Base-by-base conservation (phyloP, 441 rosid species). In the Omphalea diandra region DNA sequence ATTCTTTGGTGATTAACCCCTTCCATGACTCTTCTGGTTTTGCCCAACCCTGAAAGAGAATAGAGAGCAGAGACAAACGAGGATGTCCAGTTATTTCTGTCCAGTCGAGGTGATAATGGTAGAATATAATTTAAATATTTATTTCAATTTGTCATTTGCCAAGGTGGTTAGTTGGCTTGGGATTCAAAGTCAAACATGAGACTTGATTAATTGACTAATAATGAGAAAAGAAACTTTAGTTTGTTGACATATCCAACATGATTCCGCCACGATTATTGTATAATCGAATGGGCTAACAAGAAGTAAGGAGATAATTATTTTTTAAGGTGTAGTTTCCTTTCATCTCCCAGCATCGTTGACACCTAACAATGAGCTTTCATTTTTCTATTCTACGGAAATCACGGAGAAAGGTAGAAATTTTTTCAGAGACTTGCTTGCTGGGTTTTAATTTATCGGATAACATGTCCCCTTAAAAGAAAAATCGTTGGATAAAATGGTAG, bases 1-100 rank as follows among this genome's bases (percentile, higher is more conserved):
- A 89, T 77, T 74, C 75, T 78, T 71, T 63, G 67, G 78, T 86
- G 86, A 46, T 54, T 79, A 38, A 84, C 74, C 50, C 67, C 81
- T 46, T 67, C 67, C 80, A 76, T 69, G 31, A 15, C 7, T 10
- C 22, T n/a, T 26, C 60, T 38, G 36, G 12, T 17, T 4, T 29
- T 55, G 11, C 36, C 44, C 41, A 6, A 18, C 32, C 18, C 41
- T 3, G 2, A 17, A 57, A 36, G 14, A 5, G n/a, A 3, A 10
- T 18, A 35, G 18, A 20, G 18, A 33, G 44, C 2, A 7, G 43
- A 59, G 7, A 20, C n/a, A 4, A n/a, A 0, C 3, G 20, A 10
- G n/a, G 38, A 33, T 12, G 17, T 33, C 10, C 36, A 7, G 20
- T 31, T 8, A 57, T 15, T n/a, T n/a, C n/a, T 12, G 17, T 33